Evolutionary conservation across 202 grass and related monocot genomes (phyloP), one percentile per base, ranked within the genome.

Genomic region (Setaria viridis): DNA sequence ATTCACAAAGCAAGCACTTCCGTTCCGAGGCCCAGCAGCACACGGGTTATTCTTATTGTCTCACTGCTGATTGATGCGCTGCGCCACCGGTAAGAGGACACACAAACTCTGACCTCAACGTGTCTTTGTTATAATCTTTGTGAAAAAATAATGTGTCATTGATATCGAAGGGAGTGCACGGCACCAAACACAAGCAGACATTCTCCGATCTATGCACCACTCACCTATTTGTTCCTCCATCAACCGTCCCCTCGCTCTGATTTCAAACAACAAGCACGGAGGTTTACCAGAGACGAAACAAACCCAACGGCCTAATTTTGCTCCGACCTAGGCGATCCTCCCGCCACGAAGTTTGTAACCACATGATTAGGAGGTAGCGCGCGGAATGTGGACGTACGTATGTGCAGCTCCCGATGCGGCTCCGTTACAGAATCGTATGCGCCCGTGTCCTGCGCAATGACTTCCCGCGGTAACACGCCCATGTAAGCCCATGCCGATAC

Each of bases 111-210:
- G 71, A 62, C 32, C 48, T 39, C 67, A 39, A 20, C 25, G 59
- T 57, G 48, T 47, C 11, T 33, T n/a, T 20, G 78, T 11, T 60
- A 42, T 82, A 53, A 16, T 16, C 14, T 53, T 53, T 53, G 3
- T 6, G 4, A 53, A 53, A 50, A 17, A 17, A 53, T 1, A 47
- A 20, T 19, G 59, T n/a, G 58, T 49, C 7, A 35, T 17, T 20
- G 85, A 16, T 62, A 45, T 82, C 48, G 62, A 54, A 34, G 30
- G 12, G 1, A 66, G 34, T 68, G 72, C 14, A 5, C 20, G 17
- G 58, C 67, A 69, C 71, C 85, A 85, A 89, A 60, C 76, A 53
- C 87, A 85, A 76, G 4, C 81, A 59, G 78, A 76, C 63, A 85
- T 76, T 85, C 17, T 32, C 25, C 25, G 25, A 25, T 25, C 25